Percentiles rank a stretch among this genome's conserved stretches.
These are phyloP conservation scores for Colletotrichum tamarilloi DNA, from an alignment of 2,329 filamentous ascomycete species.

Conservation along the genomic window DNA sequence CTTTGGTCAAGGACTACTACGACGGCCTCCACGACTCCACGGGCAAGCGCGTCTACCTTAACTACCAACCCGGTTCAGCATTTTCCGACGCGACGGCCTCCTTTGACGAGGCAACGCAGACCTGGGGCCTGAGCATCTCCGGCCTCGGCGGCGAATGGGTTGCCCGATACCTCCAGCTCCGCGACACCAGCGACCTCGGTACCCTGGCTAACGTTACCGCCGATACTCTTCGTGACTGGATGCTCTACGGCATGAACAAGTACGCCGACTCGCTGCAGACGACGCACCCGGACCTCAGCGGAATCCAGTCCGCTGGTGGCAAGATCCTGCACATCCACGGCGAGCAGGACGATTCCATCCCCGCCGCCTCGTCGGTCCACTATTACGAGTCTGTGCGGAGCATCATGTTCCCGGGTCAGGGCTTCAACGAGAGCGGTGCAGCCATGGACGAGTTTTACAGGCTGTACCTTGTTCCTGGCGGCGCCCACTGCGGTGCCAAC, in stretches of 20 bases:
- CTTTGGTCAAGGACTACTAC: slow-evolving; percentile 36
- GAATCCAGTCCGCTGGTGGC: slow-evolving; percentile 49
- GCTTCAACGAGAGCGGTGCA: slow-evolving; percentile 41
- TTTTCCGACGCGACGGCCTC: slow-evolving; percentile 48
- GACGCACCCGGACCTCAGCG: slow-evolving; percentile 48
- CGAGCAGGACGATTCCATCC: slow-evolving; percentile 49
- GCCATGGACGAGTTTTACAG: slow-evolving; percentile 53
- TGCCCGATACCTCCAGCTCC: slow-evolving; percentile 49
- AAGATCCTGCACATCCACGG: slow-evolving; percentile 58
- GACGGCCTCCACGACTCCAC: slow-evolving; percentile 49
- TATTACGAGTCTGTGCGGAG: slow-evolving; percentile 55
- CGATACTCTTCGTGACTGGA: slow-evolving; percentile 64
- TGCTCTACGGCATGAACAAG: slow-evolving; percentile 57
- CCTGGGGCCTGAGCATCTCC: slow-evolving; percentile 32
- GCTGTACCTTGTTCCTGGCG: slow-evolving; percentile 57
- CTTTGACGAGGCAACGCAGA: slow-evolving; percentile 44
- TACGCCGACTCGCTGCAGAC: slow-evolving; percentile 40
- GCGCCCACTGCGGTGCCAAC: slow-evolving; percentile 62
- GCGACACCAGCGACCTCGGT: slow-evolving; percentile 48
- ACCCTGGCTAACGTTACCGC: slow-evolving; percentile 59
- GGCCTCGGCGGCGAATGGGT: slow-evolving; percentile 43
- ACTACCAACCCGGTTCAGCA: slow-evolving; percentile 44
- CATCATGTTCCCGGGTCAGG: slow-evolving; percentile 57
- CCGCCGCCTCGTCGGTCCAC: slow-evolving; percentile 45
- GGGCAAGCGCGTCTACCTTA: slow-evolving; percentile 49